Percentiles rank a stretch among this genome's conserved stretches.
phyloP scores from a whole-genome alignment of 495 filamentous ascomycete species.

The Trichocladium antarcticum region DNA sequence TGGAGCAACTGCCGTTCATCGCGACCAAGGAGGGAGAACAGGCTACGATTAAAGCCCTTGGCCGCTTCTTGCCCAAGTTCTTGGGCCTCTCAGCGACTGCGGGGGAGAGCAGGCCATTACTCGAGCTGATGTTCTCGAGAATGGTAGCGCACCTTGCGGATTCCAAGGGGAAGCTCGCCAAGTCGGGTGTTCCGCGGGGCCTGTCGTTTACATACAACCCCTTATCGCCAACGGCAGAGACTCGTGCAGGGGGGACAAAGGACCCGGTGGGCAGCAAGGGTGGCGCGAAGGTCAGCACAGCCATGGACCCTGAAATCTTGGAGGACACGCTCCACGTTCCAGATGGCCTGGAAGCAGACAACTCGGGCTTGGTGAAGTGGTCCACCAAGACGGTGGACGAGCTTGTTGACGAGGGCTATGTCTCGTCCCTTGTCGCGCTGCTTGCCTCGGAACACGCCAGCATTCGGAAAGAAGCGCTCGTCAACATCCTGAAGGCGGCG shows the following conservation, averaged over 20 bases:
- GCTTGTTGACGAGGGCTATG: slow-evolving; percentile 60
- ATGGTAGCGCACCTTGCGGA: slow-evolving; percentile 16
- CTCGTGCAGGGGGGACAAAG: background rate
- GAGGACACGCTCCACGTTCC: slow-evolving; percentile 28
- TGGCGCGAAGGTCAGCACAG: background rate
- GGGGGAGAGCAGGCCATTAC: slow-evolving; percentile 33
- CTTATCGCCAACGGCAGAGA: slow-evolving; percentile 2
- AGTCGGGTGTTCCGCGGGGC: slow-evolving; percentile 6
- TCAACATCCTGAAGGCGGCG: slow-evolving; percentile 53
- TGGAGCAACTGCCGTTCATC: slow-evolving; percentile 69
- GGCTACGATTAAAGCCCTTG: slow-evolving; percentile 31
- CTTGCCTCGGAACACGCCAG: slow-evolving; percentile 61
- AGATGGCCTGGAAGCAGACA: slow-evolving; percentile 38
- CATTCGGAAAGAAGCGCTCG: slow-evolving; percentile 65
- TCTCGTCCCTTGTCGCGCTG: slow-evolving; percentile 57
- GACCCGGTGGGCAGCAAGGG: background rate
- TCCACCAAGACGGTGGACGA: slow-evolving; percentile 59
- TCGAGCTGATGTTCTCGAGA: slow-evolving; percentile 24
- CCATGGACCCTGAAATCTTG: slow-evolving; percentile 15
- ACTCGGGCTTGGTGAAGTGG: slow-evolving; percentile 54
- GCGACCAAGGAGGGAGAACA: slow-evolving; percentile 36
- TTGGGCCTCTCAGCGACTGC: slow-evolving; percentile 33
- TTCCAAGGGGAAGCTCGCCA: slow-evolving; percentile 13
- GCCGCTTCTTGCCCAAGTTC: slow-evolving; percentile 50
- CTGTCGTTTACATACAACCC: slow-evolving; percentile 12